Evolutionary conservation across 1,139 yeast genomes (phyloP).

Genomic region (Nakaseomyces glabratus): DNA sequence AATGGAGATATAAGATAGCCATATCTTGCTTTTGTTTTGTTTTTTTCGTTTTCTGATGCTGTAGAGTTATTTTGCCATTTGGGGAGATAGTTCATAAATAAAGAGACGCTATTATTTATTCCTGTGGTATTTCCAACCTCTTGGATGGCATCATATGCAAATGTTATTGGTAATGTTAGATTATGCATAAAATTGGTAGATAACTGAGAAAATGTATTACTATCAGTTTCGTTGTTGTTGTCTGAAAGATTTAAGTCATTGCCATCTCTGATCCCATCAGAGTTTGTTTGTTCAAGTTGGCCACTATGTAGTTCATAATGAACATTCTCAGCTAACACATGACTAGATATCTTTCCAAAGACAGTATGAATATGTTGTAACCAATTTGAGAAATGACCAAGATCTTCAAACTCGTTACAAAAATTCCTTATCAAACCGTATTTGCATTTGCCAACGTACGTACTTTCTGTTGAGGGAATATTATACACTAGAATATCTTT

Average conservation of each 20-base stretch:
- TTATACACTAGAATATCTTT: conserved; percentile 29
- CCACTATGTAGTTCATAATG: conserved; percentile 13
- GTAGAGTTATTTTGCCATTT: conserved; percentile 6
- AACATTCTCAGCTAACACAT: conserved; percentile 26
- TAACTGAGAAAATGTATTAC: conserved; percentile 9
- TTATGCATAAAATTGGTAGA: conserved; percentile 22
- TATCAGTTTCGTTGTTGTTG: neutral
- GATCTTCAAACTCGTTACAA: conserved; percentile 17
- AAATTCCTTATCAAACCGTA: conserved; percentile 28
- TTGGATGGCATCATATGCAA: conserved; percentile 30
- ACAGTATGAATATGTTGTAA: conserved; percentile 25
- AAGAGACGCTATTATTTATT: conserved; percentile 25
- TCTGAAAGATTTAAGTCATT: neutral
- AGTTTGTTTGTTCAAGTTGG: neutral
- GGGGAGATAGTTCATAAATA: conserved; percentile 26
- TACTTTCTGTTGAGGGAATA: conserved; percentile 17
- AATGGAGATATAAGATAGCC: conserved; percentile 29
- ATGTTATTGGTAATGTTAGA: conserved; percentile 26
- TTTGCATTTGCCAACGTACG: conserved; percentile 12
- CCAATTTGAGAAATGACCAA: conserved; percentile 29
- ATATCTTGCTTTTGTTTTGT: conserved; percentile 11
- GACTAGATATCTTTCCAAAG: conserved; percentile 25
- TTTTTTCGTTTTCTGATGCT: conserved; percentile 1
- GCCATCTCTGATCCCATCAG: neutral
- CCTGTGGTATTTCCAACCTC: conserved; percentile 32